Conservation (phyloP, 164 flowering plant species). For the Stephania yunnanensis region DNA sequence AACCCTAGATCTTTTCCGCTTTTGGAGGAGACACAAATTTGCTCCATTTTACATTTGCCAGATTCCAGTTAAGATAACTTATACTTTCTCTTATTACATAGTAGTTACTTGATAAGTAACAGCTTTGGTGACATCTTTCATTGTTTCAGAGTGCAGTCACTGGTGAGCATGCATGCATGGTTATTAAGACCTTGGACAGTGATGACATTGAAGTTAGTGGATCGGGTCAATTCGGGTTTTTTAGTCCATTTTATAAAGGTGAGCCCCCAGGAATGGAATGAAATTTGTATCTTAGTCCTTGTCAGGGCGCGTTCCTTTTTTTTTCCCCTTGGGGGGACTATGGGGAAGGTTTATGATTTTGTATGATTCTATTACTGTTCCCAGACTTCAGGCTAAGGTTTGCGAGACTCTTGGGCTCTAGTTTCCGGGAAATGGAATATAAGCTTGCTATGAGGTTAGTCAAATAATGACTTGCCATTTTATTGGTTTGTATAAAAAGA, state of each 20-base stretch:
- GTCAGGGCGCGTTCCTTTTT: neutral
- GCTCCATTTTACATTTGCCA: conserved; percentile 86
- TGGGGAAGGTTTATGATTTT: neutral
- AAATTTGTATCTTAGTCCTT: neutral
- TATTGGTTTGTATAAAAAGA: neutral
- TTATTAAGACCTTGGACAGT: conserved; percentile 66
- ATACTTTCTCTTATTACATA: neutral
- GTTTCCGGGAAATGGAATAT: conserved; percentile 62
- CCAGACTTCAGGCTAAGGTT: conserved; percentile 75
- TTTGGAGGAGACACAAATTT: conserved; percentile 87
- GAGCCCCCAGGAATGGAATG: conserved; percentile 6
- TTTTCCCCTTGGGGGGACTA: neutral
- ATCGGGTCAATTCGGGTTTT: conserved; percentile 60
- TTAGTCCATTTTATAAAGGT: conserved; percentile 79
- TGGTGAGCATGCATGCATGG: conserved; percentile 97
- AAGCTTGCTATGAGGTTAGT: conserved; percentile 90
- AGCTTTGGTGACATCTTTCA: conserved; percentile 3
- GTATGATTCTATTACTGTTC: neutral
- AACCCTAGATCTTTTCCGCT: conserved; percentile 79
- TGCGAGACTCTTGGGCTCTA: conserved; percentile 30
- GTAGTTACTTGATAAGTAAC: neutral
- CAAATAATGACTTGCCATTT: neutral
- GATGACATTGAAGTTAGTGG: conserved; percentile 64
- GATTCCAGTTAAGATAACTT: conserved; percentile 50
- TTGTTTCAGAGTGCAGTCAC: conserved; percentile 69